phyloP scores from a whole-genome alignment of 768 basidiomycete species.

The Psilocybe azurescens region DNA sequence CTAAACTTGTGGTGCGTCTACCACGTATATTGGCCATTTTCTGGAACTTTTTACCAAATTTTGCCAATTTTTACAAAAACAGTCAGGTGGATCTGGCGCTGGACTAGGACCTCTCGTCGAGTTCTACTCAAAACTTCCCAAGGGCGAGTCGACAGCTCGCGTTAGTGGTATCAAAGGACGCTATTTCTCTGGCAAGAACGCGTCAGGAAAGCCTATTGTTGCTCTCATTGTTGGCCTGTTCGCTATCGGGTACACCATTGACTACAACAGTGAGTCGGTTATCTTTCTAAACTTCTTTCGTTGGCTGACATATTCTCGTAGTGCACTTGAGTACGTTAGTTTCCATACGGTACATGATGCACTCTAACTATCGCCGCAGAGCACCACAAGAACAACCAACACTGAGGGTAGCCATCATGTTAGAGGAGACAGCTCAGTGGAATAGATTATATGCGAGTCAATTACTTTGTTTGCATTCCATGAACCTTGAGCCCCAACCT shows the following conservation, averaged over 20 bases:
- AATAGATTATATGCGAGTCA: conserved; percentile 27
- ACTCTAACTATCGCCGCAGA: conserved; percentile 50
- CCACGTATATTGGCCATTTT: background rate
- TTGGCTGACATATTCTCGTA: conserved; percentile 32
- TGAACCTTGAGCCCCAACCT: background rate
- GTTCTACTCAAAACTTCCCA: conserved; percentile 97
- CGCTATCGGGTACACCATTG: conserved; percentile 82
- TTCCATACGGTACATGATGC: background rate
- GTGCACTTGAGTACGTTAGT: conserved; percentile 82
- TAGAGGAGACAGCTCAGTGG: conserved; percentile 11
- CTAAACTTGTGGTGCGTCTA: conserved; percentile 77
- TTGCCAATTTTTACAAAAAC: conserved; percentile 20
- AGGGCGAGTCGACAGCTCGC: conserved; percentile 73
- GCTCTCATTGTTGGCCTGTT: conserved; percentile 70
- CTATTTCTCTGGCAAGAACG: conserved; percentile 87
- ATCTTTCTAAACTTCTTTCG: conserved; percentile 12
- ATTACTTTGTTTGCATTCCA: conserved; percentile 13
- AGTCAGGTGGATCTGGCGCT: conserved; percentile 85
- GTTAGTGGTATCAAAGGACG: conserved; percentile 77
- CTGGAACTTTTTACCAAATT: conserved; percentile 8
- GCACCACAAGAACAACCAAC: conserved; percentile 91
- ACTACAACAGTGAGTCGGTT: conserved; percentile 81
- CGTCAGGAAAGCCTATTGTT: conserved; percentile 72
- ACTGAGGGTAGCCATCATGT: conserved; percentile 43
- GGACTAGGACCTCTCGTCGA: conserved; percentile 87